Conservation (phyloP, 2,329 filamentous ascomycete species). For the Diplodia corticola region DNA sequence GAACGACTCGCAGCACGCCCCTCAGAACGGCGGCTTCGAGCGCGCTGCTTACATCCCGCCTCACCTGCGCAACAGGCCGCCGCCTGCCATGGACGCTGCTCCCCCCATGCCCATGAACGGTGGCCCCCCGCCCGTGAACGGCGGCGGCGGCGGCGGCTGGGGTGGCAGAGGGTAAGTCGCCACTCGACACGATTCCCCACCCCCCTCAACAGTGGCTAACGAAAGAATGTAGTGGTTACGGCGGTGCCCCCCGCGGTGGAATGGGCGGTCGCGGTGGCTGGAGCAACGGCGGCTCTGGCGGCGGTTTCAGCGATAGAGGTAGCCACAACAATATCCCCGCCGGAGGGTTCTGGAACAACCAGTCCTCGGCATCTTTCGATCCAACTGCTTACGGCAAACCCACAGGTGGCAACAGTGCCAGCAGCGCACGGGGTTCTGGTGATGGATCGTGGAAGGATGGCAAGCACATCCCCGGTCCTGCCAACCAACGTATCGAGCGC, state of each 20-base stretch:
- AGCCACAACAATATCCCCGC: slow-evolving; percentile 32
- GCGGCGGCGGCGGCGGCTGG: slow-evolving; percentile 31
- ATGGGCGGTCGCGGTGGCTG: slow-evolving; percentile 49
- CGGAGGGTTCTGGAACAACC: slow-evolving; percentile 46
- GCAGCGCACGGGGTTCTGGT: slow-evolving; percentile 75
- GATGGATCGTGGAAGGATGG: slow-evolving; percentile 96
- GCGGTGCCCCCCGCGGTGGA: slow-evolving; percentile 28
- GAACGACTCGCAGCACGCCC: slow-evolving; percentile 64
- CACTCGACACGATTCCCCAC: not conserved
- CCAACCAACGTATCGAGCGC: slow-evolving; percentile 87
- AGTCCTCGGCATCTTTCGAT: slow-evolving; percentile 56
- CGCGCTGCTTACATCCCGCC: slow-evolving; percentile 82
- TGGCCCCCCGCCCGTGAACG: slow-evolving; percentile 48
- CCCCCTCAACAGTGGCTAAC: not conserved
- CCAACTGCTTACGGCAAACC: slow-evolving; percentile 63
- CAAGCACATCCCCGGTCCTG: slow-evolving; percentile 88
- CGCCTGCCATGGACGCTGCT: slow-evolving; percentile 43
- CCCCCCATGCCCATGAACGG: slow-evolving; percentile 46
- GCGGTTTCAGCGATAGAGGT: slow-evolving; percentile 51
- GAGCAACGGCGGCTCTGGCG: slow-evolving; percentile 47
- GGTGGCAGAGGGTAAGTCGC: slow-evolving; percentile 22
- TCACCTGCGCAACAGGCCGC: slow-evolving; percentile 64
- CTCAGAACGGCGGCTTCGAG: slow-evolving; percentile 48
- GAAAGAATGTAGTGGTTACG: not conserved
- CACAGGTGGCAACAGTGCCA: slow-evolving; percentile 50